These are phyloP conservation scores for Blyttiomyces sp. DNA, from an alignment of 371 early-diverging fungal species.

Conservation along the genomic window DNA sequence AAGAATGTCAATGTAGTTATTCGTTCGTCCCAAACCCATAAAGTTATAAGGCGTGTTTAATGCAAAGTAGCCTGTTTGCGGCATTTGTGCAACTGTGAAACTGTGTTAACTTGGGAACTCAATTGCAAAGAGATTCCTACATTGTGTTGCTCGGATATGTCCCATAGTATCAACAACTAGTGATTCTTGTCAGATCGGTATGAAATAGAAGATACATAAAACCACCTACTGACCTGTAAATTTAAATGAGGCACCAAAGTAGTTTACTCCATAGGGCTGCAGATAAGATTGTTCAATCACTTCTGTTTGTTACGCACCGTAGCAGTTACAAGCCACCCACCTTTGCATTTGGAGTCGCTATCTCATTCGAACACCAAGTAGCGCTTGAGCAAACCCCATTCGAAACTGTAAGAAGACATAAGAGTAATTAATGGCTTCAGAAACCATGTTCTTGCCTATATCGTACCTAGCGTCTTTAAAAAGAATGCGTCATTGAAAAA, in stretches of 20 bases:
- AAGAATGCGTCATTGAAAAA: slow-evolving; percentile 92
- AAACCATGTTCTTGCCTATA: no score
- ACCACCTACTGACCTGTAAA: slow-evolving; percentile 50
- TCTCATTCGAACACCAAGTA: slow-evolving; percentile 45
- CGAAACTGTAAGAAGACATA: slow-evolving; percentile 43
- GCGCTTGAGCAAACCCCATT: slow-evolving; percentile 68
- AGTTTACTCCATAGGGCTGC: slow-evolving; percentile 77
- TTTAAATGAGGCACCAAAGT: slow-evolving; percentile 80
- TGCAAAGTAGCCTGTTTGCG: slow-evolving; percentile 72
- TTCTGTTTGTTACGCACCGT: no score
- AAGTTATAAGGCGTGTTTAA: slow-evolving; percentile 80
- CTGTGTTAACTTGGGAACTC: not conserved
- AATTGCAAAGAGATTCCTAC: no score
- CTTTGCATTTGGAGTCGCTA: slow-evolving; percentile 38
- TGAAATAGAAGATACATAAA: no score
- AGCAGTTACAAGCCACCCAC: no score
- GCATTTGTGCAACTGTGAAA: slow-evolving; percentile 65
- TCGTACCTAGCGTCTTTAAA: slow-evolving; percentile 72
- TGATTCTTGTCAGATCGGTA: no score
- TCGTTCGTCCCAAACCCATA: slow-evolving; percentile 89
- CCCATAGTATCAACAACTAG: slow-evolving; percentile 74
- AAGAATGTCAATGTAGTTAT: slow-evolving; percentile 90
- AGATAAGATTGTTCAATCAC: no score
- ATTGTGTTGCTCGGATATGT: slow-evolving; percentile 67
- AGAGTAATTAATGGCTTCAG: no score